A percentile compares a stretch with the other conserved stretches of the same genome.
phyloP scores from a whole-genome alignment of 345 rosid species.

The Abelmoschus esculentus region DNA sequence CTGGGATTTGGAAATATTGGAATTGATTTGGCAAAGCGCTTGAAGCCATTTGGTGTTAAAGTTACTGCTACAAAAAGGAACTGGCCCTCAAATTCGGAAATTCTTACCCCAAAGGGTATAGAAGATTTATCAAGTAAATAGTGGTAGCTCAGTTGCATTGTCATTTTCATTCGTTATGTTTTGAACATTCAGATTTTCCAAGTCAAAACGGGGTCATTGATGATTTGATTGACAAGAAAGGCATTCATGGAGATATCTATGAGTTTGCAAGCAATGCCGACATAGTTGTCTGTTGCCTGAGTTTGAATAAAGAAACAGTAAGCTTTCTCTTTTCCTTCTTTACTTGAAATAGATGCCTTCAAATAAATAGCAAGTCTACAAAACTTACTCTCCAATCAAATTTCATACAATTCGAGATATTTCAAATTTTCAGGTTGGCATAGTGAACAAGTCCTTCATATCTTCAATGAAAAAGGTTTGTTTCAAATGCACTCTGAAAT shows the following conservation, averaged over 20 bases:
- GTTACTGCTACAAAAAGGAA: constrained; percentile 76
- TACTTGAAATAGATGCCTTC: not conserved
- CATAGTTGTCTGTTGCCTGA: constrained; percentile 67
- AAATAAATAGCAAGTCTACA: not conserved
- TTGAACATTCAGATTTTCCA: constrained; percentile 20
- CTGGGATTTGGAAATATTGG: constrained; percentile 91
- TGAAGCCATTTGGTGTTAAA: constrained; percentile 71
- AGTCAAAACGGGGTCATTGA: constrained; percentile 18
- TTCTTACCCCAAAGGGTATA: constrained; percentile 32
- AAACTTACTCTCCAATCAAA: constrained; percentile 4
- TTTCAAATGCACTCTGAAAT: not conserved
- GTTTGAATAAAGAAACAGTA: constrained; percentile 69
- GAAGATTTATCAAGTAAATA: constrained; percentile 6
- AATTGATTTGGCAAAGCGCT: constrained; percentile 69
- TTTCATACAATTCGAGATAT: not conserved
- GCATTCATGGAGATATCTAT: constrained; percentile 61
- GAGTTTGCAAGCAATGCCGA: constrained; percentile 66
- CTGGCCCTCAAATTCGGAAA: constrained; percentile 39
- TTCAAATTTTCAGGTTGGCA: constrained; percentile 51
- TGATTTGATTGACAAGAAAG: constrained; percentile 69
- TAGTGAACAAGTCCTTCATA: constrained; percentile 53
- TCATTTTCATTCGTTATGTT: constrained; percentile 19
- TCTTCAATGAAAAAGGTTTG: constrained; percentile 69
- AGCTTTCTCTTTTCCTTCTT: constrained; percentile 11
- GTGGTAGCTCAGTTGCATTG: not conserved